Conservation (phyloP, 805 yeast species). For the Candida quercuum region DNA sequence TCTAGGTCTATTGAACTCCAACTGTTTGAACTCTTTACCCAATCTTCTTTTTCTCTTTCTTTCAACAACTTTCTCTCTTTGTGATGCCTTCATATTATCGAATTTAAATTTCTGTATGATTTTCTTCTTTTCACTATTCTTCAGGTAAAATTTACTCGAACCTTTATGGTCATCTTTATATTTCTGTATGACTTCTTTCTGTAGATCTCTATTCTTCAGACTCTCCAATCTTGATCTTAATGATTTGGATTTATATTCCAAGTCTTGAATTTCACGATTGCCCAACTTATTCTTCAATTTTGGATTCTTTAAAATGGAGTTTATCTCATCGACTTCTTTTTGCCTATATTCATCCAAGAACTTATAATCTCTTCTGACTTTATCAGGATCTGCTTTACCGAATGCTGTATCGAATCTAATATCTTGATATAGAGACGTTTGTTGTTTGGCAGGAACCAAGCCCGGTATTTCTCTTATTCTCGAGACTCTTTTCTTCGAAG, state of each 20-base stretch:
- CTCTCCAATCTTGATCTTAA: conserved; percentile 63
- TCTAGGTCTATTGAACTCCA: conserved; percentile 33
- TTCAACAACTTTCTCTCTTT: conserved; percentile 78
- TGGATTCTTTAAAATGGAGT: conserved; percentile 46
- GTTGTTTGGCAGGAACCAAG: conserved; percentile 34
- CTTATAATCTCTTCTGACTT: conserved; percentile 70
- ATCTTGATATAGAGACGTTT: conserved; percentile 55
- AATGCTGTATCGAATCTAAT: conserved; percentile 87
- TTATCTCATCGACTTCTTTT: conserved; percentile 60
- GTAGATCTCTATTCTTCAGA: conserved; percentile 69
- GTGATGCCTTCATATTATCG: conserved; percentile 63
- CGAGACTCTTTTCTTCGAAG: conserved; percentile 68
- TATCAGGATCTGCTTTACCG: conserved; percentile 71
- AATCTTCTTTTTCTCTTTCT: conserved; percentile 81
- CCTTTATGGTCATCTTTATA: conserved; percentile 42
- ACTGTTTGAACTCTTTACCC: conserved; percentile 68
- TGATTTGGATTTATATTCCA: conserved; percentile 56
- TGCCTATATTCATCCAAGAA: conserved; percentile 85
- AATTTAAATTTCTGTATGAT: conserved; percentile 74
- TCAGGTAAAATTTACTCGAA: conserved; percentile 54
- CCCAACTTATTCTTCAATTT: conserved; percentile 36
- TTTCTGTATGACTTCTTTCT: conserved; percentile 57
- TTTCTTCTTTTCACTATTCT: conserved; percentile 66
- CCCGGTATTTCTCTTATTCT: conserved; percentile 74
- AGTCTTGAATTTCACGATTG: conserved; percentile 42